Percentiles rank a stretch among this genome's conserved stretches.
Conservation (phyloP, 768 basidiomycete genomes). For the Auriculariales sp. region DNA sequence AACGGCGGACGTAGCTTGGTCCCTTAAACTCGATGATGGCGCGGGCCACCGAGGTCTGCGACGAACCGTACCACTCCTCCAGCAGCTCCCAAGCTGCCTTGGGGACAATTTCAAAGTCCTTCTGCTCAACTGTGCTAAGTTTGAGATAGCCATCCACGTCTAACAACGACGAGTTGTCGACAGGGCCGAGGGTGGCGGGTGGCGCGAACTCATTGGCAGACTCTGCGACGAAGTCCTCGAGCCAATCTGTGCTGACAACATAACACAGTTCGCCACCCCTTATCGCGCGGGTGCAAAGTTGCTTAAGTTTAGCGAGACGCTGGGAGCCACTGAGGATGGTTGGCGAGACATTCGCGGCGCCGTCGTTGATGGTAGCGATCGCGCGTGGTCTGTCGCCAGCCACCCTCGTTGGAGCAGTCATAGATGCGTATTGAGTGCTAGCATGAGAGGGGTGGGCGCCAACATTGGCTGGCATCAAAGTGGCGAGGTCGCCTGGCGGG, state of each 20-base stretch:
- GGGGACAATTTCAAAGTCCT: constrained; percentile 67
- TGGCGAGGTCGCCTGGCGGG: constrained; percentile 43
- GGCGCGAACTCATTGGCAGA: too few species aligned
- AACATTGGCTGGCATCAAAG: constrained; percentile 7
- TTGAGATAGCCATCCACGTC: constrained; percentile 36
- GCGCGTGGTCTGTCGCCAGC: constrained; percentile 10
- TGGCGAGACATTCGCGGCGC: constrained; percentile 21
- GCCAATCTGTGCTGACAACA: constrained; percentile 59
- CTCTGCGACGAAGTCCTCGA: constrained; percentile 58
- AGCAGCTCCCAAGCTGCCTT: constrained; percentile 56
- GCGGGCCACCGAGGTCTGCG: constrained; percentile 42
- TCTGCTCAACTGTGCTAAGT: constrained; percentile 34
- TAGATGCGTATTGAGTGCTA: not conserved
- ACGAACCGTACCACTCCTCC: constrained; percentile 58
- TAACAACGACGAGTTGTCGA: constrained; percentile 59
- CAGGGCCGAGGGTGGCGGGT: constrained; percentile 50
- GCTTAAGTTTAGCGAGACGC: constrained; percentile 29
- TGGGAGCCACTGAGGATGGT: constrained; percentile 12
- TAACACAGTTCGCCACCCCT: constrained; percentile 64
- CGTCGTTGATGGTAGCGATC: constrained; percentile 45
- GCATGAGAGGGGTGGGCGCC: not conserved
- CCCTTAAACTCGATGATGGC: constrained; percentile 49
- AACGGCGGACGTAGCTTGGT: constrained; percentile 27
- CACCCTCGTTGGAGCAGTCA: not conserved
- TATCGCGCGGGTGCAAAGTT: constrained; percentile 33